Evolutionary conservation across 495 filamentous ascomycete genomes (phyloP), one percentile per base, ranked within the genome.

Genomic region (Penicillium longicatenatum): DNA sequence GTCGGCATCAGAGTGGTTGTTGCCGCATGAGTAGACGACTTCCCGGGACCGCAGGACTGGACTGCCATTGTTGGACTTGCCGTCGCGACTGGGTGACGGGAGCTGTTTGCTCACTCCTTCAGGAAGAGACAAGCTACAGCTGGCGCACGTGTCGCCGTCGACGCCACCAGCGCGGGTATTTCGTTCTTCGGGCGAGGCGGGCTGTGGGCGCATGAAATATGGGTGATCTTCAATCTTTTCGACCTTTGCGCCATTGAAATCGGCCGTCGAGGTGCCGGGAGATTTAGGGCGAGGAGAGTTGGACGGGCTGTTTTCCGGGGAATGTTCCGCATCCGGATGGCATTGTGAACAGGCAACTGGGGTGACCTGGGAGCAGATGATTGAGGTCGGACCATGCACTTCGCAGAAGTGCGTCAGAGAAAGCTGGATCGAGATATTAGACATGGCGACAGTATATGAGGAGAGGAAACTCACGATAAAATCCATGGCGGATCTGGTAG

Each of bases 321-420:
- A 73, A 54, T 64, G 48, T 19, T 73, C 69, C 52, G 65, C 45
- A 16, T 78, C 74, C 42, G 73, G 70, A 59, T 76, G 85, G 69
- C 93, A 97, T 70, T 86, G 84, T 53, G 79, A 71, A 68, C 93
- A 97, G 50, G 87, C 80, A 44, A 92, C 86, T 1, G 90, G 89
- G 22, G 90, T 78, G 49, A 90, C 88, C 75, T 97, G 92, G 53
- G 93, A 97, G 71, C 95, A 96, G 75, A 97, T 89, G 72, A 97
- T 86, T 51, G 92, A 94, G 49, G 92, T 97, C 12, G 93, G 93
- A 58, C 93, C 93, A 81, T 97, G 92, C 65, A 92, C 81, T 74
- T 97, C 93, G 80, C 93, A 97, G 74, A 96, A 97, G 77, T 97
- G 93, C 67, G 93, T 93, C 63, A 97, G 84, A 70, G 91, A 95